Percentiles rank a stretch among this genome's conserved stretches.
Evolutionary conservation across 2,329 filamentous ascomycete species (phyloP).

Genomic region (Juglanconis oblonga): DNA sequence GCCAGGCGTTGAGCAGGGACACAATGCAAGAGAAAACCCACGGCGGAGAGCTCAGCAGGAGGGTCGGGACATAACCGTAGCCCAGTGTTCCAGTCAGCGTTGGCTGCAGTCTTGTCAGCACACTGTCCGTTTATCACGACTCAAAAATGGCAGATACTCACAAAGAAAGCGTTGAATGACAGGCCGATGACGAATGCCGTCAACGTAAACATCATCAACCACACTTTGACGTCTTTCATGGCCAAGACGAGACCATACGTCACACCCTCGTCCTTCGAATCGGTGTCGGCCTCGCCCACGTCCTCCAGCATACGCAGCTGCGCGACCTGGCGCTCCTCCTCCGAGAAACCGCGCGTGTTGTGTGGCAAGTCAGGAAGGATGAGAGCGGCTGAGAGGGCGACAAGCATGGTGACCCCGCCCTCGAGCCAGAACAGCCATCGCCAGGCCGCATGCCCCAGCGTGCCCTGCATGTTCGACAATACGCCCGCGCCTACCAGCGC

Average conservation of each 20-base stretch:
- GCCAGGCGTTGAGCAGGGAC: constrained; percentile 53
- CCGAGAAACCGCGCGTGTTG: constrained; percentile 56
- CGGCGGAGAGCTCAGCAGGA: constrained; percentile 55
- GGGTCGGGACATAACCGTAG: constrained; percentile 48
- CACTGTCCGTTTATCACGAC: neutral
- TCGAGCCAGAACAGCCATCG: constrained; percentile 62
- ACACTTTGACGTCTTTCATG: constrained; percentile 59
- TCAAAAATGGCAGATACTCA: constrained; percentile 23
- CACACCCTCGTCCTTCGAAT: constrained; percentile 45
- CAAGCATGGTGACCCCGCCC: constrained; percentile 47
- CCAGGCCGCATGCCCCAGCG: constrained; percentile 54
- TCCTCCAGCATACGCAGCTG: constrained; percentile 56
- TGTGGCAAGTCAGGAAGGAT: constrained; percentile 54
- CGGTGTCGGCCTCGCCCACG: constrained; percentile 53
- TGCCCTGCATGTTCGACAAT: constrained; percentile 55
- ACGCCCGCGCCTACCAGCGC: constrained; percentile 59
- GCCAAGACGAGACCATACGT: constrained; percentile 57
- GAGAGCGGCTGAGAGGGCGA: constrained; percentile 45
- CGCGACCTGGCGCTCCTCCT: constrained; percentile 55
- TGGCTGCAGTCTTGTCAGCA: constrained; percentile 30
- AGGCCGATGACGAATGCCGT: constrained; percentile 58
- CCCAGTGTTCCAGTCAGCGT: constrained; percentile 52
- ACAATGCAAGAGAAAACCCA: constrained; percentile 58
- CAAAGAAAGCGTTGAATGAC: constrained; percentile 59
- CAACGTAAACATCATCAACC: constrained; percentile 61